A percentile compares a stretch with the other conserved stretches of the same genome.
Conservation (phyloP, 116 monocot genomes). For the Thalassia testudinum region DNA sequence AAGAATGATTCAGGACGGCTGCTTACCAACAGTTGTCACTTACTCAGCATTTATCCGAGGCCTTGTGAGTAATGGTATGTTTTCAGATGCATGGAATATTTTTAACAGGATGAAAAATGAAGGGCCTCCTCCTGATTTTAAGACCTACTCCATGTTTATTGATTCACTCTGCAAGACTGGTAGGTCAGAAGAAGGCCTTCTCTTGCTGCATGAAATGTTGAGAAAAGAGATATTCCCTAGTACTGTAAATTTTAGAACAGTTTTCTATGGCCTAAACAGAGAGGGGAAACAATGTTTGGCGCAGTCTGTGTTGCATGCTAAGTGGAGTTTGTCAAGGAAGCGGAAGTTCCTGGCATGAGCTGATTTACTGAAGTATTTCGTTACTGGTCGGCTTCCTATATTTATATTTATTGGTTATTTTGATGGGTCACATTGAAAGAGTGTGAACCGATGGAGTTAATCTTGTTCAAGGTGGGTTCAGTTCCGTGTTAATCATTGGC, state of each 20-base stretch:
- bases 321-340: slow-evolving; percentile 49
- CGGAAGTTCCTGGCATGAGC: slow-evolving; percentile 19
- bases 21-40: slow-evolving; percentile 58
- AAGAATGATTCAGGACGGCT: slow-evolving; percentile 48
- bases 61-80: slow-evolving; percentile 51
- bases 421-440: too few relatives aligned
- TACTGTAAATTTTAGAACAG: slow-evolving; percentile 61
- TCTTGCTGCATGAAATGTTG: slow-evolving; percentile 57
- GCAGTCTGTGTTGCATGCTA: slow-evolving; percentile 38
- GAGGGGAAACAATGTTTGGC: slow-evolving; percentile 69
- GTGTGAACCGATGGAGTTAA: too few relatives aligned
- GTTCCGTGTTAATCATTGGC: too few relatives aligned
- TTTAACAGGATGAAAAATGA: slow-evolving; percentile 40
- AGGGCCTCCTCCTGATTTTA: slow-evolving; percentile 67
- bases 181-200: slow-evolving; percentile 49
- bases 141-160: slow-evolving; percentile 79
- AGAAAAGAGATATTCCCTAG: slow-evolving; percentile 45
- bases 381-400: too few relatives aligned
- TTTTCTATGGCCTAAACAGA: slow-evolving; percentile 65
- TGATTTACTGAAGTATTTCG: too few relatives aligned
- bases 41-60: slow-evolving; percentile 75
- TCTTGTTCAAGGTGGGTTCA: too few relatives aligned
- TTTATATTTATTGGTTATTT: too few relatives aligned
- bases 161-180: slow-evolving; percentile 47
- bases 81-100: slow-evolving; percentile 51